These are phyloP conservation scores for Candida caryicola DNA, from an alignment of 805 yeast genomes.

Conservation along the genomic window DNA sequence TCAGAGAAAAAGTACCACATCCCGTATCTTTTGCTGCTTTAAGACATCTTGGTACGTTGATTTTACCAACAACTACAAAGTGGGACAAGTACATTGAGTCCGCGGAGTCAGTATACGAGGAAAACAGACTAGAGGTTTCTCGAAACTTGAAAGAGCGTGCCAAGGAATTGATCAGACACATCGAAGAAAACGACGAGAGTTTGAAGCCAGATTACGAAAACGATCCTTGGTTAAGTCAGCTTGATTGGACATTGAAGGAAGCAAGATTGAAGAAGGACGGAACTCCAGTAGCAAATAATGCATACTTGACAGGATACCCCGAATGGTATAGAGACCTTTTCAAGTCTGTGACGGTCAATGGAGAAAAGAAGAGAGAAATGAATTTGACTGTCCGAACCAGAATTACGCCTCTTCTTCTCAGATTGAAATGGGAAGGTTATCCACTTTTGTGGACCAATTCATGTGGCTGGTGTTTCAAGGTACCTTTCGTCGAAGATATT, in stretches of 20 bases:
- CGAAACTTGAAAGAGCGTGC: slow-evolving; percentile 58
- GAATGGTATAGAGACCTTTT: slow-evolving; percentile 79
- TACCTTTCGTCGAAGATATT: slow-evolving; percentile 36
- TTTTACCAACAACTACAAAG: slow-evolving; percentile 69
- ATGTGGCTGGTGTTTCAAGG: slow-evolving; percentile 88
- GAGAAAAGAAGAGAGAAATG: slow-evolving; percentile 37
- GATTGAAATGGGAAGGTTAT: slow-evolving; percentile 78
- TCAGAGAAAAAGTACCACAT: slow-evolving; percentile 72
- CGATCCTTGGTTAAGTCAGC: slow-evolving; percentile 89
- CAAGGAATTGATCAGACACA: slow-evolving; percentile 47
- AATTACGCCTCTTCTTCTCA: slow-evolving; percentile 69
- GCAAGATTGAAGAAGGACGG: slow-evolving; percentile 65
- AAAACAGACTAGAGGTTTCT: slow-evolving; percentile 55
- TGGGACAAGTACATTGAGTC: slow-evolving; percentile 74
- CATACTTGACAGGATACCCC: slow-evolving; percentile 83
- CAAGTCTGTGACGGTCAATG: slow-evolving; percentile 34
- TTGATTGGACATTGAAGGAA: slow-evolving; percentile 79
- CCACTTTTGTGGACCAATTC: slow-evolving; percentile 79
- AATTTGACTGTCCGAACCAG: slow-evolving; percentile 70
- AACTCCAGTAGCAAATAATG: slow-evolving; percentile 63
- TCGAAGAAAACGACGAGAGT: slow-evolving; percentile 26
- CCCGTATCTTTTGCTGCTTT: slow-evolving; percentile 93
- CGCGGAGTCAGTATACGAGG: slow-evolving; percentile 67
- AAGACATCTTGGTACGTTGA: slow-evolving; percentile 64
- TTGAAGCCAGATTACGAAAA: slow-evolving; percentile 33